Conservation (phyloP, 176 grass and related monocot genomes). For the Eremochloa ophiuroides region DNA sequence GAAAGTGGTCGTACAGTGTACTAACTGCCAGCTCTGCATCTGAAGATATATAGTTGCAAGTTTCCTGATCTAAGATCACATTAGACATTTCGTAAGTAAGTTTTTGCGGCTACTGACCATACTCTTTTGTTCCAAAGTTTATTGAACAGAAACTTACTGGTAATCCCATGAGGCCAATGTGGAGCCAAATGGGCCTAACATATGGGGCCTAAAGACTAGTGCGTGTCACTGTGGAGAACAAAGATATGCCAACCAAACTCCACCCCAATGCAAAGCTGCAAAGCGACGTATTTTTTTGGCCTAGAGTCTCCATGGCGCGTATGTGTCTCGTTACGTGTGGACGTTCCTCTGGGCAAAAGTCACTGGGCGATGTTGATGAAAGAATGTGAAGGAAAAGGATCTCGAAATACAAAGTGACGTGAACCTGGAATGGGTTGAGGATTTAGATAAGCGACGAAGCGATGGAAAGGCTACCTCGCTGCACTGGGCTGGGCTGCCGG, state of each 20-base stretch:
- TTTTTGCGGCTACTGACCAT: background rate
- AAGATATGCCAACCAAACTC: background rate
- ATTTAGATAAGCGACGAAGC: background rate
- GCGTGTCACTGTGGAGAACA: conserved; percentile 19
- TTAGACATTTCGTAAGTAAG: too few relatives aligned
- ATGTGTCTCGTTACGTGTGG: background rate
- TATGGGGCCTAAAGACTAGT: background rate
- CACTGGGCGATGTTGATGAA: background rate
- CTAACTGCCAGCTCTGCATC: background rate
- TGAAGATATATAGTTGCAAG: background rate
- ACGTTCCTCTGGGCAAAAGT: background rate
- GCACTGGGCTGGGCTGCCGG: background rate
- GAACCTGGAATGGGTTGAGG: background rate
- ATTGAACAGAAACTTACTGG: background rate
- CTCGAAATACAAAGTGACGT: conserved; percentile 15
- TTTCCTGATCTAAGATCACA: background rate
- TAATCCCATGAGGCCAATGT: background rate
- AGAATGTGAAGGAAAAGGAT: background rate
- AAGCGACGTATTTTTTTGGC: conserved; percentile 3
- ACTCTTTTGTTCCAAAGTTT: background rate
- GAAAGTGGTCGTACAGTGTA: background rate
- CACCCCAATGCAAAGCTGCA: background rate
- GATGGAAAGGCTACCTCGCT: background rate
- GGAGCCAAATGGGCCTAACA: background rate
- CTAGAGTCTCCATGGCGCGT: background rate